Base-by-base conservation (phyloP, 257 asterid species). In the Rhazya stricta region DNA sequence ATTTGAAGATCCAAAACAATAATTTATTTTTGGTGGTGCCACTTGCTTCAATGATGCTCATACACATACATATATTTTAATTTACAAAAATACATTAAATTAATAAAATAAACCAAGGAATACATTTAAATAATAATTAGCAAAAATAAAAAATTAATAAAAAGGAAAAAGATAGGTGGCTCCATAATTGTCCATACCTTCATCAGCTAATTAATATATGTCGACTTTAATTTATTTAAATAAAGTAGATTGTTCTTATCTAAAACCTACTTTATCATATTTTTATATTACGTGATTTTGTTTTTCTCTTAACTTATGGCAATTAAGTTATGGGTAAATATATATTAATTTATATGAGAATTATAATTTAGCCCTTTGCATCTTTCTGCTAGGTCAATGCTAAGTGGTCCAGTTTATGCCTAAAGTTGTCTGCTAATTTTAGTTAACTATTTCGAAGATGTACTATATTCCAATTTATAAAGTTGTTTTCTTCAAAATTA, bases 191-290 rank as follows among this genome's bases (percentile, higher is more conserved):
- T 66, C 34, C 67, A 32, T 29, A n/a, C 78, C 6, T 48, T 65
- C 78, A 50, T 46, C 29, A 21, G 50, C 62, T 16, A 36, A 75
- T 25, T 21, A 36, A 75, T 36, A 18, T 11, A 45, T 39, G 21
- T 39, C 37, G 45, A 67, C 34, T 34, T 46, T 56, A 74, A 27
- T 61, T 29, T 60, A 48, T 73, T 72, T 66, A 56, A 66, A 66
- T 68, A 80, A 74, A 53, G 69, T 34, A 53, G 42, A 79, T 78
- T 78, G 85, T 72, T 81, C 86, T 83, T 83, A 86, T 86, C 88
- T 84, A 78, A 70, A 86, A 78, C 85, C 79, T 37, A 83, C 81
- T 85, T 75, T 79, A 68, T 19, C 36, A 42, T 79, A 45, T 25
- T 51, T 37, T 79, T 67, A 46, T n/a, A 46, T 50, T 77, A 71